phyloP scores from a whole-genome alignment of 2,329 filamentous ascomycete species.

The Verticillium dahliae region DNA sequence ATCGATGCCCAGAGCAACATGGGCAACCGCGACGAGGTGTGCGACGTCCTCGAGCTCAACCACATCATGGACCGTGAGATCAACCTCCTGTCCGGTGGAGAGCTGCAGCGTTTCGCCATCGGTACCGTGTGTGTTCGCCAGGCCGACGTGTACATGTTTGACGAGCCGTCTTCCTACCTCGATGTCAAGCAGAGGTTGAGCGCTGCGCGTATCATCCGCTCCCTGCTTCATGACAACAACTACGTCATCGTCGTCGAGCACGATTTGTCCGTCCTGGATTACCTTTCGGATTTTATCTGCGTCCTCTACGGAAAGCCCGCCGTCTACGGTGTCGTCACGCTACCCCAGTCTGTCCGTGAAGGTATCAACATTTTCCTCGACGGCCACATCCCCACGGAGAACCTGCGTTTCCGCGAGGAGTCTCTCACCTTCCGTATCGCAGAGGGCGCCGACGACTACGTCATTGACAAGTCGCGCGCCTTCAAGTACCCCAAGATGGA shows the following conservation, averaged over 20 bases:
- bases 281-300: constrained; percentile 97
- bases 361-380: constrained; percentile 99
- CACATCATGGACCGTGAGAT: constrained; percentile 93
- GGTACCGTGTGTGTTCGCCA: constrained; percentile 92
- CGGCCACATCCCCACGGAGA: constrained; percentile 96
- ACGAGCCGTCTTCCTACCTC: constrained; percentile 96
- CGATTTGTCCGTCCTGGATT: constrained; percentile 96
- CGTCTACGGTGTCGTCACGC: constrained; percentile 94
- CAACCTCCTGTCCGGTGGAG: constrained; percentile 85
- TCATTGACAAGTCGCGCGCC: constrained; percentile 74
- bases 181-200: constrained; percentile 98
- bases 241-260: constrained; percentile 99
- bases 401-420: constrained; percentile 95
- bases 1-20: constrained; percentile 72
- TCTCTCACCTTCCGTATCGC: constrained; percentile 92
- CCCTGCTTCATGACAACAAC: constrained; percentile 78
- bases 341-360: constrained; percentile 93
- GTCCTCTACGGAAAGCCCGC: constrained; percentile 94
- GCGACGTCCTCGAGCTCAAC: constrained; percentile 76
- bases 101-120: constrained; percentile 96
- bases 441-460: constrained; percentile 82
- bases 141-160: constrained; percentile 99
- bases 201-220: constrained; percentile 87
- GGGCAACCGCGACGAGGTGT: constrained; percentile 74
- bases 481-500: constrained; percentile 88